phyloP scores from a whole-genome alignment of 345 rosid species.

The Acer campestre region DNA sequence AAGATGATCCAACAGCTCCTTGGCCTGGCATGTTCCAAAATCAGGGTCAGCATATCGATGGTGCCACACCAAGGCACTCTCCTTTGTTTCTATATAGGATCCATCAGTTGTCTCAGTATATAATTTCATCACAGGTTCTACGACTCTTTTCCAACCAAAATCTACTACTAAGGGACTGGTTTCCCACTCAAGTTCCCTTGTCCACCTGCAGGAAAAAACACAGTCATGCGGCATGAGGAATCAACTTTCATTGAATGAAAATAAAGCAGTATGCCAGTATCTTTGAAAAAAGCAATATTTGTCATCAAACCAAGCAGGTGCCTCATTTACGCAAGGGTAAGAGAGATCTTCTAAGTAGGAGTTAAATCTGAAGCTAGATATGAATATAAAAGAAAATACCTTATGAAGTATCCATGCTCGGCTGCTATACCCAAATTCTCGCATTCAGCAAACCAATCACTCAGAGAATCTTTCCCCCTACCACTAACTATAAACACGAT shows the following conservation, averaged over 20 bases:
- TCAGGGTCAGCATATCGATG: slow-evolving; percentile 65
- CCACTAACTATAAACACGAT: slow-evolving; percentile 51
- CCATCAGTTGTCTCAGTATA: slow-evolving; percentile 72
- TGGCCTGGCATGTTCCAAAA: slow-evolving; percentile 69
- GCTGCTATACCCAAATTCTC: slow-evolving; percentile 56
- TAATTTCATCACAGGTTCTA: slow-evolving; percentile 56
- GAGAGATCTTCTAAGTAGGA: no score
- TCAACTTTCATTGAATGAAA: no score
- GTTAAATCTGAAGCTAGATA: no score
- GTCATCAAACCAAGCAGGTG: no score
- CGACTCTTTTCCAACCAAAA: slow-evolving; percentile 59
- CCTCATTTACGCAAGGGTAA: no score
- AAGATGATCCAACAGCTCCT: slow-evolving; percentile 66
- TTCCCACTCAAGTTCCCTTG: slow-evolving; percentile 50
- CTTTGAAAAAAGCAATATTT: no score
- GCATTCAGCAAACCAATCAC: slow-evolving; percentile 46
- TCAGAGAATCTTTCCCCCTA: slow-evolving; percentile 40
- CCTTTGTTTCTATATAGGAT: slow-evolving; percentile 62
- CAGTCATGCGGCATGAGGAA: not conserved
- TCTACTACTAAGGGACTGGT: slow-evolving; percentile 38
- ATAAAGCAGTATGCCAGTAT: no score
- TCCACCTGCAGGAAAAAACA: slow-evolving; percentile 47
- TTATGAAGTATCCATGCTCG: slow-evolving; percentile 52
- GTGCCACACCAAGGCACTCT: slow-evolving; percentile 75
- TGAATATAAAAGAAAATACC: slow-evolving; percentile 23